Conservation (phyloP, 768 basidiomycete genomes). For the Panaeolus papilionaceus region DNA sequence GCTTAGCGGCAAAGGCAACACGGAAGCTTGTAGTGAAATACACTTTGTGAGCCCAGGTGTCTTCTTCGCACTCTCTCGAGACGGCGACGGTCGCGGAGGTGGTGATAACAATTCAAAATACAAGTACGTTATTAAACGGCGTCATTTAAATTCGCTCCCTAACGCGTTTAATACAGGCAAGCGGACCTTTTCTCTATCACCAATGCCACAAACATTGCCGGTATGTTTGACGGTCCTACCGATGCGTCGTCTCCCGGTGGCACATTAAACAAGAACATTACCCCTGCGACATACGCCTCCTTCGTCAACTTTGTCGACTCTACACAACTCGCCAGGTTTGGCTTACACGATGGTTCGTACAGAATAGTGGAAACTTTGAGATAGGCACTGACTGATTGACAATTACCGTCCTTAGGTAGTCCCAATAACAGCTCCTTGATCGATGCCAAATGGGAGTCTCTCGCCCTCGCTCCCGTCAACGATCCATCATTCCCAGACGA, state of each 20-base stretch:
- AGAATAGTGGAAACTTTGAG: no score
- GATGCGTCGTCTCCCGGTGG: constrained; percentile 61
- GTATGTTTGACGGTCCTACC: constrained; percentile 58
- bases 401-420: constrained; percentile 38
- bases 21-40: constrained; percentile 60
- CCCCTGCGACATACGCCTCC: constrained; percentile 57
- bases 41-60: constrained; percentile 56
- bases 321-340: constrained; percentile 62
- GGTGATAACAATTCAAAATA: constrained; percentile 54
- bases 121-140: constrained; percentile 44
- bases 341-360: constrained; percentile 61
- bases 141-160: not conserved
- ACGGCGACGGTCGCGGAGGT: constrained; percentile 65
- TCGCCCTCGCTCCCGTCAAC: constrained; percentile 60
- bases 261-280: constrained; percentile 49
- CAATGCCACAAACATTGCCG: constrained; percentile 65
- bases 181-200: constrained; percentile 64
- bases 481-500: constrained; percentile 63
- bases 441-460: constrained; percentile 71
- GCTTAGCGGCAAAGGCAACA: constrained; percentile 54
- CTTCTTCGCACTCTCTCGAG: constrained; percentile 65
- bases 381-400: not conserved
- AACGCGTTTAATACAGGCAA: constrained; percentile 41
- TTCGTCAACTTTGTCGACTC: constrained; percentile 64
- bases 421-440: constrained; percentile 60